A percentile compares a stretch with the other conserved stretches of the same genome.
Evolutionary conservation across 441 rosid species (phyloP).

Genomic region (Cnidoscolus chayamansa): DNA sequence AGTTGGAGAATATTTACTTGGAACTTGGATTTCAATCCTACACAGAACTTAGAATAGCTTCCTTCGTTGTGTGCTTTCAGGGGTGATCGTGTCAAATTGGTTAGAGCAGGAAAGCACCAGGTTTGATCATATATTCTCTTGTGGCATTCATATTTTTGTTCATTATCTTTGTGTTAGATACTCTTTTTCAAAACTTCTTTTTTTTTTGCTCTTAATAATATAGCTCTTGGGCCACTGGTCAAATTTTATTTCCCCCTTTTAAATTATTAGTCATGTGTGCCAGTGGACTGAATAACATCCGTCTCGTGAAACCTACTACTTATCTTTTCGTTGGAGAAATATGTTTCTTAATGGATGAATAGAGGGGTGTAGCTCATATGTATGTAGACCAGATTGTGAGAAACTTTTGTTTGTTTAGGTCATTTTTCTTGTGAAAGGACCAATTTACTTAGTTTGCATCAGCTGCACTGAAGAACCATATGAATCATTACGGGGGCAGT

Average conservation of each 20-base stretch:
- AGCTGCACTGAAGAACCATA: conserved; percentile 94
- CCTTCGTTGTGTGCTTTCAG: conserved; percentile 38
- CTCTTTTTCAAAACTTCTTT: neutral
- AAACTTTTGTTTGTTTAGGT: conserved; percentile 50
- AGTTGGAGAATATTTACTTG: conserved; percentile 6
- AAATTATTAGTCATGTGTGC: neutral
- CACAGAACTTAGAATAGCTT: conserved; percentile 20
- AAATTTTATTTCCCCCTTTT: neutral
- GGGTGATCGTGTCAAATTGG: conserved; percentile 78
- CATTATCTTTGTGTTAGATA: neutral
- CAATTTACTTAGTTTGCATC: conserved; percentile 93
- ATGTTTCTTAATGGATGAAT: conserved; percentile 1
- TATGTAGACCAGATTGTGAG: neutral
- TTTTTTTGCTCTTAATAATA: neutral
- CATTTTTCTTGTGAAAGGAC: conserved; percentile 95
- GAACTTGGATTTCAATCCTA: neutral
- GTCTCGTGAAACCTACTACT: neutral
- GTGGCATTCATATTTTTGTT: conserved; percentile 4
- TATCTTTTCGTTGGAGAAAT: conserved; percentile 11
- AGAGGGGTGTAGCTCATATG: neutral
- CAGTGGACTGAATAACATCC: conserved; percentile 1
- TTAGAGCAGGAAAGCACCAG: conserved; percentile 96
- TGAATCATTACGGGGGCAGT: conserved; percentile 74
- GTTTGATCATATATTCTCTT: conserved; percentile 33
- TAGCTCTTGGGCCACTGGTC: neutral